These are phyloP conservation scores for Neophaeococcomyces aloes DNA, from an alignment of 2,329 filamentous ascomycete species.

Conservation along the genomic window DNA sequence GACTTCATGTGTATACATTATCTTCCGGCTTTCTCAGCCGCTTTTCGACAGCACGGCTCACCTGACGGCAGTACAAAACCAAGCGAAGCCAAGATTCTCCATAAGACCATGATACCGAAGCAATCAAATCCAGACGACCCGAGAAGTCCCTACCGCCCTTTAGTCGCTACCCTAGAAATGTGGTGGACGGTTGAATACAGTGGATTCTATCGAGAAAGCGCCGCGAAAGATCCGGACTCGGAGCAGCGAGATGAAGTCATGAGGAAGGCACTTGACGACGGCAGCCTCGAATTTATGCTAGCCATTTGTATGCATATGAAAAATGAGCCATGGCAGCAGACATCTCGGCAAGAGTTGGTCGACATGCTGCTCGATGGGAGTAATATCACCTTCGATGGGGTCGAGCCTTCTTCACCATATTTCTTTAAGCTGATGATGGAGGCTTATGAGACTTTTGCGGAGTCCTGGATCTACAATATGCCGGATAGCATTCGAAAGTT, in stretches of 20 bases:
- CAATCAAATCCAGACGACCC: constrained; percentile 7
- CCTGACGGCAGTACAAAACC: constrained; percentile 30
- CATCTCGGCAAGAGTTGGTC: constrained; percentile 70
- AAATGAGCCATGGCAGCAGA: constrained; percentile 75
- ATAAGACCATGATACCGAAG: constrained; percentile 51
- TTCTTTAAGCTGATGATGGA: constrained; percentile 66
- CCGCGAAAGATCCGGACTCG: constrained; percentile 45
- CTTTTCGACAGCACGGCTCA: constrained; percentile 68
- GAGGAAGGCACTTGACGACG: constrained; percentile 68
- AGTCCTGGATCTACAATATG: constrained; percentile 89
- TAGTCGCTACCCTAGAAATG: constrained; percentile 67
- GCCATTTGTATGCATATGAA: constrained; percentile 73
- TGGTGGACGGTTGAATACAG: constrained; percentile 94
- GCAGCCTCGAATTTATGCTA: constrained; percentile 84
- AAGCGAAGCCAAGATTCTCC: constrained; percentile 56
- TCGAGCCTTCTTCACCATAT: constrained; percentile 56
- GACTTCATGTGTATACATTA: constrained; percentile 69
- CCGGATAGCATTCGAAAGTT: constrained; percentile 81
- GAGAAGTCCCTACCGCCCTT: constrained; percentile 46
- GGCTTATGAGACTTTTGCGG: constrained; percentile 75
- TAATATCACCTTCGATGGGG: constrained; percentile 52
- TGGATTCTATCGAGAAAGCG: constrained; percentile 70
- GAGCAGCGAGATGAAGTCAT: constrained; percentile 63
- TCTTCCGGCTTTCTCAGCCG: constrained; percentile 66
- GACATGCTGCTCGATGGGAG: constrained; percentile 73